Evolutionary conservation across 441 rosid species (phyloP), one percentile per base, ranked within the genome.

Genomic region (Eruca vesicaria): DNA sequence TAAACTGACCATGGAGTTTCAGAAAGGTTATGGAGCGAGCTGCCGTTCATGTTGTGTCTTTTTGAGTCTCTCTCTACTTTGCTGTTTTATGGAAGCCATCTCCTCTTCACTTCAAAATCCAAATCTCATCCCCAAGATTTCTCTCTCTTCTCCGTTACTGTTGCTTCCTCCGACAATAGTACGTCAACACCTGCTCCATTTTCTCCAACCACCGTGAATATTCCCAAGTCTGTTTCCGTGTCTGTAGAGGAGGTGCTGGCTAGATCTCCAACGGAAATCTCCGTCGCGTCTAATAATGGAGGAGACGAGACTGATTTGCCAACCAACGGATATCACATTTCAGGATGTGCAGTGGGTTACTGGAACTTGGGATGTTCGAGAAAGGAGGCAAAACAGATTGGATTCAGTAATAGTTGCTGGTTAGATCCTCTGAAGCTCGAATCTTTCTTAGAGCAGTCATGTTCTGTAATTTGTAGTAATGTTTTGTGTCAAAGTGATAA

Each of bases 391-490:
- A 69, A 62, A 85, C 89, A 61, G 84, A 87, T 65, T 93, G 98
- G 98, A 93, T 84, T 82, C 88, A 56, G 93, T 93, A 57, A 91
- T 91, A 67, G 94, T 91, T 79, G 90, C 98, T 79, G 97, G 98
- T 91, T 69, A 77, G 82, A 19, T 48, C 56, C 61, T 60, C 63
- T 5, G 1, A 28, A 50, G 3, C 68, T 45, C 41, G 14, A 35
- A 35, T 35, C 12, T 56, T 58, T 12, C 15, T 32, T 52, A 7
- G 33, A 19, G 1, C 48, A 18, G 1, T 50, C 3, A 16, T 45
- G 28, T 66, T 28, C 16, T 2, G 9, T 1, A 31, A 4, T 9
- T 48, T 18, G 14, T 2, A 16, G 53, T 12, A 20, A 1, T 38
- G 32, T 36, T 21, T 8, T 63, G 67, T 63, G 12, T 35, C 67